Evolutionary conservation across 2,329 filamentous ascomycete genomes (phyloP).

Genomic region (Amylocarpus encephaloides): DNA sequence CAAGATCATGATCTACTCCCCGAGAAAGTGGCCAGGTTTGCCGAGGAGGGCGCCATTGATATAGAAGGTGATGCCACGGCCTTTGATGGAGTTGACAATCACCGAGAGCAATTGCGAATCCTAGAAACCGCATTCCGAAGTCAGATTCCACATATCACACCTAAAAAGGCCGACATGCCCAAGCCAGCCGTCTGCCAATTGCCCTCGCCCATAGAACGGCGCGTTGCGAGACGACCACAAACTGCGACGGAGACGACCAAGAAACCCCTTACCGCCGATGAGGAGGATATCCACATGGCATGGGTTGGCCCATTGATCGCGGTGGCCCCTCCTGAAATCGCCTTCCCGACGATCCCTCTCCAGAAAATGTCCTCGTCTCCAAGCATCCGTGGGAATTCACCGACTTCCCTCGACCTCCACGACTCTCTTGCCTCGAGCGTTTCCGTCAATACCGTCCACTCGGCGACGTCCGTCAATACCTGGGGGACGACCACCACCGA

Average conservation of each 20-base stretch:
- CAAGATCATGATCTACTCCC: slow-evolving; percentile 18
- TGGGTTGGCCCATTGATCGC: neutral
- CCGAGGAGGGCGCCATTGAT: neutral
- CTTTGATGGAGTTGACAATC: slow-evolving; percentile 3
- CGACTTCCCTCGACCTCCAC: no score
- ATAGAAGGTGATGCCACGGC: slow-evolving; percentile 13
- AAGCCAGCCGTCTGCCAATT: neutral
- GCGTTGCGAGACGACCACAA: neutral
- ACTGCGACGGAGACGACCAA: neutral
- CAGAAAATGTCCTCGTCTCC: no score
- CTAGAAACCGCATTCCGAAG: slow-evolving; percentile 12
- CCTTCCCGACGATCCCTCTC: no score
- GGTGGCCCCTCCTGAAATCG: slow-evolving; percentile 7
- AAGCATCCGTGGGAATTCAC: no score
- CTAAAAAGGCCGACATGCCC: neutral
- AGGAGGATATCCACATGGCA: neutral
- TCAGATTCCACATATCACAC: slow-evolving; percentile 9
- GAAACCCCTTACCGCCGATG: neutral
- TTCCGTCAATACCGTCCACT: no score
- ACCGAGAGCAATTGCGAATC: slow-evolving; percentile 10
- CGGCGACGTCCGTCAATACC: no score
- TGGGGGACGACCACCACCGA: no score
- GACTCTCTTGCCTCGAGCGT: no score
- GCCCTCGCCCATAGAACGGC: neutral
- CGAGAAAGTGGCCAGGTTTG: slow-evolving; percentile 8